These are phyloP conservation scores for Protomyces lactucae-debilis DNA, from an alignment of 1,139 yeast genomes.

Conservation along the genomic window DNA sequence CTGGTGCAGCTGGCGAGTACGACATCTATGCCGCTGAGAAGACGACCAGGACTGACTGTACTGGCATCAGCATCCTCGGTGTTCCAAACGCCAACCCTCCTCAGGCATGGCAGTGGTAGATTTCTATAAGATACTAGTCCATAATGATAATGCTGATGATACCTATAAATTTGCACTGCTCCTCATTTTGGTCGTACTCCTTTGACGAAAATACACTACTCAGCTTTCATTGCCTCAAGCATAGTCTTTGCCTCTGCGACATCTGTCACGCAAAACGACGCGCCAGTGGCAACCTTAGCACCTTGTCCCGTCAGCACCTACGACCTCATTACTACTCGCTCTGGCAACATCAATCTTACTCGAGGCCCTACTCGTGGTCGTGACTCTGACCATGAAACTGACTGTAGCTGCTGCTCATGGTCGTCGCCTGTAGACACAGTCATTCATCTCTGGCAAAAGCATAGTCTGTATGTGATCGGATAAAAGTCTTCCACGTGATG, in stretches of 20 bases:
- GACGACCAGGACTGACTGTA: slow-evolving; percentile 15
- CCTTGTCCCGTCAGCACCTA: neutral
- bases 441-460: no score
- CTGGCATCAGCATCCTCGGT: slow-evolving; percentile 4
- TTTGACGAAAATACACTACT: neutral
- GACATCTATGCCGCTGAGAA: slow-evolving; percentile 13
- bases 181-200: neutral
- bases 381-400: no score
- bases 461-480: no score
- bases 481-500: no score
- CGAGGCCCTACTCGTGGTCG: neutral
- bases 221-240: neutral
- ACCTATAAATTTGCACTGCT: no score
- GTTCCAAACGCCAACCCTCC: neutral
- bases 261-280: neutral
- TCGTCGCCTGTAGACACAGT: no score
- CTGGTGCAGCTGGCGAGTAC: slow-evolving; percentile 1
- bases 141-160: no score
- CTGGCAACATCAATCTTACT: slow-evolving; percentile 4
- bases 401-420: no score
- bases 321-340: slow-evolving; percentile 3
- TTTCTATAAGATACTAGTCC: no score
- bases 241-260: neutral
- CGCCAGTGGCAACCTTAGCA: neutral
- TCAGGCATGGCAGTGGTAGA: neutral